These are phyloP conservation scores for Fistulifera pelliculosa DNA, from an alignment of 108 stramenopile species.

Conservation along the genomic window DNA sequence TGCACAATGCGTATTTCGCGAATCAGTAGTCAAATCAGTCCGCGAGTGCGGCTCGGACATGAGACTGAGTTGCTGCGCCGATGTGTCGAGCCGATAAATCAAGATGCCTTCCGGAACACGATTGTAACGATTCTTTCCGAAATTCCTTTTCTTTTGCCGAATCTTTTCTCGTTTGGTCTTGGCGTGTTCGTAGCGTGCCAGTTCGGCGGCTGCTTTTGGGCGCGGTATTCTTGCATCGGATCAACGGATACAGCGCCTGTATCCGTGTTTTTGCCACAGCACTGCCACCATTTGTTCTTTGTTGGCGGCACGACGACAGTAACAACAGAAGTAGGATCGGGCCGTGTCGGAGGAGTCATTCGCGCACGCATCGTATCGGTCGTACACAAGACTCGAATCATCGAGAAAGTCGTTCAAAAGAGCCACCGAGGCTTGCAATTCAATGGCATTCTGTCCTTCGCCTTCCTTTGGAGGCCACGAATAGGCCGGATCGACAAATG, in stretches of 20 bases:
- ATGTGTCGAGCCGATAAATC: slow-evolving; percentile 73
- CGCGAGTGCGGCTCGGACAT: slow-evolving; percentile 44
- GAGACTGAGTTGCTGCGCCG: slow-evolving; percentile 43
- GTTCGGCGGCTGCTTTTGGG: slow-evolving; percentile 18
- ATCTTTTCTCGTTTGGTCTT: slow-evolving; percentile 19
- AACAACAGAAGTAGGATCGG: background rate
- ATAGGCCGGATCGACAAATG: slow-evolving; percentile 83
- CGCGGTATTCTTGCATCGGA: slow-evolving; percentile 19
- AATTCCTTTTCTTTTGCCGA: slow-evolving; percentile 7
- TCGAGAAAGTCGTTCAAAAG: slow-evolving; percentile 14
- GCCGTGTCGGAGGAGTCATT: slow-evolving; percentile 29
- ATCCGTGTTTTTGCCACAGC: slow-evolving; percentile 10
- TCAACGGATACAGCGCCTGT: slow-evolving; percentile 24
- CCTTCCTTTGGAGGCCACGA: slow-evolving; percentile 67
- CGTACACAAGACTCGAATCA: slow-evolving; percentile 4
- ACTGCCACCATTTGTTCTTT: slow-evolving; percentile 14
- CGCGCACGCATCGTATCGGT: slow-evolving; percentile 29
- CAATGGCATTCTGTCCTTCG: slow-evolving; percentile 72
- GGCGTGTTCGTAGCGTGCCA: slow-evolving; percentile 27
- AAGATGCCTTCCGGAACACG: slow-evolving; percentile 75
- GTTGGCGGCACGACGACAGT: no score
- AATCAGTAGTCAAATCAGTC: slow-evolving; percentile 39
- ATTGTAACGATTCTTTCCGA: slow-evolving; percentile 39
- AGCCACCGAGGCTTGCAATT: slow-evolving; percentile 57
- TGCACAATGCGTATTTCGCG: slow-evolving; percentile 38